Evolutionary conservation across 1,284 basidiomycete genomes (phyloP).

Genomic region (Austroboletus niveus): DNA sequence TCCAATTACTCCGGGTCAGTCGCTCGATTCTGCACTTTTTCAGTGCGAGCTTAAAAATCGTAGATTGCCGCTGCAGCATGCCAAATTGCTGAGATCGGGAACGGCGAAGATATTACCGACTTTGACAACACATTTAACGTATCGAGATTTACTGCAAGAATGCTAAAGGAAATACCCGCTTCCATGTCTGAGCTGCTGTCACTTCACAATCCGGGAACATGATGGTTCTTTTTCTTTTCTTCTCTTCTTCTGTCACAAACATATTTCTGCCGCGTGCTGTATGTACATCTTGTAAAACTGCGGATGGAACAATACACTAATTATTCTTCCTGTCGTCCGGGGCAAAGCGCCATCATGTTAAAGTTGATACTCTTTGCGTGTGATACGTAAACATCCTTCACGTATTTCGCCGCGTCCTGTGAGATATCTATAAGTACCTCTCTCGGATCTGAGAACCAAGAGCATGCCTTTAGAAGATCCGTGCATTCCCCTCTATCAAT

Average conservation of each 20-base stretch:
- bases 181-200: constrained; percentile 32
- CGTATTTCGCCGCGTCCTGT: constrained; percentile 68
- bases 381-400: constrained; percentile 64
- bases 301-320: constrained; percentile 4
- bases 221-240: not conserved
- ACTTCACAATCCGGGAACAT: constrained; percentile 3
- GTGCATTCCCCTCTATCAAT: constrained; percentile 71
- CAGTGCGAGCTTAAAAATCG: not conserved
- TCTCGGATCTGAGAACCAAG: not conserved
- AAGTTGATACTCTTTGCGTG: constrained; percentile 56
- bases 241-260: too few species aligned
- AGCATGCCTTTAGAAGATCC: constrained; percentile 57
- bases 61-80: constrained; percentile 31
- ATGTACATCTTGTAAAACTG: constrained; percentile 14
- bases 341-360: constrained; percentile 49
- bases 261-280: not conserved
- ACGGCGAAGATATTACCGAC: constrained; percentile 34
- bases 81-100: constrained; percentile 34
- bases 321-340: constrained; percentile 13
- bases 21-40: not conserved
- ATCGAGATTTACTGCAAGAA: constrained; percentile 30
- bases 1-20: constrained; percentile 31
- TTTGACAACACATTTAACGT: constrained; percentile 32
- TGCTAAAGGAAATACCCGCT: constrained; percentile 32
- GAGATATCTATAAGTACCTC: not conserved